Percentiles rank a stretch among this genome's conserved stretches.
Evolutionary conservation across 305 asterid genomes (phyloP).

Genomic region (Coffea humblotiana): DNA sequence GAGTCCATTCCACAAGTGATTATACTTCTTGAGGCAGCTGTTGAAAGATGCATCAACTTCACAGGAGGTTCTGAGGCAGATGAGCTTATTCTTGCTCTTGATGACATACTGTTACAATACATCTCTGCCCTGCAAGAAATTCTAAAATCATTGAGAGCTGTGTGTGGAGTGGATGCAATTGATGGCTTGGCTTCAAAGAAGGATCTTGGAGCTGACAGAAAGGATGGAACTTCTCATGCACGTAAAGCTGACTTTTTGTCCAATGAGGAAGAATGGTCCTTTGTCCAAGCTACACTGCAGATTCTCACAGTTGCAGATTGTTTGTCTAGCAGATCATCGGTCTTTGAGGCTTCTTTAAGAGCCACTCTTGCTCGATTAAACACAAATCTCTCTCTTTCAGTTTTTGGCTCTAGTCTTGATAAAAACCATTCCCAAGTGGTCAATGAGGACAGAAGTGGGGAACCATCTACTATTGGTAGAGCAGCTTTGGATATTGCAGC

Average conservation of each 20-base stretch:
- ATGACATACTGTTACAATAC: conserved; percentile 81
- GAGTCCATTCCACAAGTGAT: conserved; percentile 91
- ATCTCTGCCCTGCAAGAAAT: conserved; percentile 84
- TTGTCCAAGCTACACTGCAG: conserved; percentile 95
- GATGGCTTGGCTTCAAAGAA: conserved; percentile 62
- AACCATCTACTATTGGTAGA: conserved; percentile 68
- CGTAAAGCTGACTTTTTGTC: conserved; percentile 73
- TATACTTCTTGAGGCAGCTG: conserved; percentile 90
- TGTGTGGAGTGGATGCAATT: conserved; percentile 73
- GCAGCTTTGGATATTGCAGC: conserved; percentile 92
- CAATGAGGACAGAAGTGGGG: conserved; percentile 61
- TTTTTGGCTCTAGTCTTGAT: conserved; percentile 62
- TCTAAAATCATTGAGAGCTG: conserved; percentile 78
- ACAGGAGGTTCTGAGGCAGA: conserved; percentile 98
- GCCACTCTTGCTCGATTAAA: conserved; percentile 95
- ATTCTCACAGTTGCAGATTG: conserved; percentile 95
- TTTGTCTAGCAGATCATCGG: conserved; percentile 87
- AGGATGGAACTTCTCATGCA: conserved; percentile 59
- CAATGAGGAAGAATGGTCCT: conserved; percentile 96
- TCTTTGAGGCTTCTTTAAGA: conserved; percentile 93
- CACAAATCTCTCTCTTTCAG: conserved; percentile 70
- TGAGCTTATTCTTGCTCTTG: conserved; percentile 84
- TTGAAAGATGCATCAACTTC: conserved; percentile 89
- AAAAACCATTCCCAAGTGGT: conserved; percentile 55
- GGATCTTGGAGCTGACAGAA: conserved; percentile 73